Base-by-base conservation (phyloP, 2,329 filamentous ascomycete genomes). In the Alternaria triticina region DNA sequence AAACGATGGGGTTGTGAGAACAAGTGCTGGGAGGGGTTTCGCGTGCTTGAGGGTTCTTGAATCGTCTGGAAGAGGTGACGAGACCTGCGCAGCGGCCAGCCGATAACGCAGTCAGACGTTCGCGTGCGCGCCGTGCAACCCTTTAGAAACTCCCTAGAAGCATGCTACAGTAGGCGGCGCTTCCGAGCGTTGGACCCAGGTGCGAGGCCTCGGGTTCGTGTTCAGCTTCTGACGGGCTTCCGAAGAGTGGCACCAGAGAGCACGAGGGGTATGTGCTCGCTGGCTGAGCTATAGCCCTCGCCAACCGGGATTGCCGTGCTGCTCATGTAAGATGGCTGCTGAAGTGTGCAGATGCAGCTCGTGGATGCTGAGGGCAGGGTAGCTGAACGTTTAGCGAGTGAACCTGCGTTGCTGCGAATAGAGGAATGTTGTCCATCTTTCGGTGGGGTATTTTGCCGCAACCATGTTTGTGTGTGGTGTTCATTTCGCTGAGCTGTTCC, bases 131-230 rank as follows among this genome's bases (percentile, higher is more conserved):
- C 58, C 40, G 60, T 66, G 55, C 40, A 47, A 59, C 60, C 57
- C 46, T 57, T 61, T 57, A 33, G 52, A 59, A 60, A 61, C 23
- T 51, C 51, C 57, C 43, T 62, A 54, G 45, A 56, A 62, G 57
- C 47, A 54, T 62, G 40, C 40, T 28, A 64, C 52, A 57, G 56
- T 47, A 61, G 30, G 56, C 46, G 49, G 45, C 28, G 55, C 28
- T 49, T 62, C 49, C 60, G 54, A 54, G 54, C 59, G 50, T 59
- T 47, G 47, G 58, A 66, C 66, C 66, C 66, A 61, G 52, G 66
- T 64, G 66, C 66, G 54, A 66, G 66, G 66, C 58, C 60, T 64
- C 63, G 66, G 66, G 66, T 68, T 66, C 64, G 57, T 62, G 49
- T 62, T 58, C 57, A 54, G 58, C 56, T 57, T 45, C 54, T 58